Evolutionary conservation across 352 stramenopile species (phyloP), one percentile per base, ranked within the genome.

Genomic region (Phytophthora sp.): DNA sequence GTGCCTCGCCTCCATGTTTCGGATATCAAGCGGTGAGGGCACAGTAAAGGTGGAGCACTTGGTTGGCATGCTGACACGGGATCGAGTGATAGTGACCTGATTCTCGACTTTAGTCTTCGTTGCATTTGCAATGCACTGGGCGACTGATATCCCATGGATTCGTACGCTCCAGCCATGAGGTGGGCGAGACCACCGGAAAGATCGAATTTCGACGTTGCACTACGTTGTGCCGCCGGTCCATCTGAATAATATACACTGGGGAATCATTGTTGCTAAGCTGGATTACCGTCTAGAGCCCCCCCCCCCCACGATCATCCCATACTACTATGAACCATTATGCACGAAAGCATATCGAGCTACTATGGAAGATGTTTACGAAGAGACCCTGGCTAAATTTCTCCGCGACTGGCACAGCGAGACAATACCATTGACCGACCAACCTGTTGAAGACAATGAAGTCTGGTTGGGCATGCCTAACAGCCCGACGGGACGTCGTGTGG

Each of bases 401-500:
- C 5, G 9, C n/a, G 15, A 20, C 3, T 41, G 35, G 35, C 35
- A 41, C 20, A 41, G 7, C 11, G 11, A 33, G 7, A 33, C 29
- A 33, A 6, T 6, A 9, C 7, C 29, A 33, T 6, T 33, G 7
- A 33, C 7, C 29, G 11, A 33, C 29, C 3, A 38, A 38, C 31
- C 4, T 38, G 11, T 38, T 38, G 31, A 24, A 42, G 13, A 42
- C 4, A 11, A 30, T 20, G 55, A n/a, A 3, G 21, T 63, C 0
- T 55, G 29, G n/a, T 4, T 63, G 2, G 23, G 31, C 11, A 9
- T 2, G 3, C 52, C 52, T 5, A 59, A 41, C 52, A 41, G 13
- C 52, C 52, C 3, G 55, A 63, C 21, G 30, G 54, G 9, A 62
- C 54, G 13, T 62, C 39, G 0, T 53, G 53, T 13, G 39, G 53